Percentiles rank a stretch among this genome's conserved stretches.
Evolutionary conservation across 2,329 filamentous ascomycete genomes (phyloP).

Genomic region (Triangularia verruculosa): DNA sequence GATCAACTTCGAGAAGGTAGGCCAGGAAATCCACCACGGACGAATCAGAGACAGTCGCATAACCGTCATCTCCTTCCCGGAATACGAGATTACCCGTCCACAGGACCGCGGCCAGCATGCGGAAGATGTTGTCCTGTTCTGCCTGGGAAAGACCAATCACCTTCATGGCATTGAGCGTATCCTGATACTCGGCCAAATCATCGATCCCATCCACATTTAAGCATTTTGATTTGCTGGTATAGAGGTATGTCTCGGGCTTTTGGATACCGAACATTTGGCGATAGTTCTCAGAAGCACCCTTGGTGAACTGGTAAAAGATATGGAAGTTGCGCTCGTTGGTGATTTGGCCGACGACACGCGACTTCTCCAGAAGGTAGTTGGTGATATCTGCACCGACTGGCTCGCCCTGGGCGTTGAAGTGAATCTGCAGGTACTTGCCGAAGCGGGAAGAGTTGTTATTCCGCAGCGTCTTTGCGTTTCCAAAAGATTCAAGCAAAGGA

Average conservation of each 20-base stretch:
- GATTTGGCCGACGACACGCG: constrained; percentile 92
- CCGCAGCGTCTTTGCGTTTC: constrained; percentile 94
- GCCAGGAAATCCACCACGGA: constrained; percentile 93
- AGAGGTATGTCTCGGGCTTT: constrained; percentile 86
- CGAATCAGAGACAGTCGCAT: constrained; percentile 81
- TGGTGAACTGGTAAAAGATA: constrained; percentile 99
- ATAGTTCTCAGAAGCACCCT: constrained; percentile 84
- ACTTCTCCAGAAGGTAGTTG: constrained; percentile 95
- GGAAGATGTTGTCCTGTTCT: constrained; percentile 95
- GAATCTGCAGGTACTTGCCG: constrained; percentile 95
- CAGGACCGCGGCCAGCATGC: constrained; percentile 85
- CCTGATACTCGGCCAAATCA: constrained; percentile 81
- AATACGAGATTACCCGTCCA: constrained; percentile 97
- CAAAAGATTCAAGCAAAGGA: constrained; percentile 93
- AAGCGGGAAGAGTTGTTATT: constrained; percentile 99
- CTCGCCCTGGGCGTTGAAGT: constrained; percentile 89
- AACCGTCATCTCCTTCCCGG: constrained; percentile 81
- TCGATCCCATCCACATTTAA: constrained; percentile 93
- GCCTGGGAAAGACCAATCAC: constrained; percentile 83
- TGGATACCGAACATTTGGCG: constrained; percentile 87
- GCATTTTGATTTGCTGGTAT: constrained; percentile 92
- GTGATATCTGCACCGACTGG: constrained; percentile 96
- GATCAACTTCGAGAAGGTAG: constrained; percentile 85
- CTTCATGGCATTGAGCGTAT: constrained; percentile 92
- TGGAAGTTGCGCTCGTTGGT: constrained; percentile 96